Percentiles rank a stretch among this genome's conserved stretches.
These are phyloP conservation scores for Carex littledalei DNA, from an alignment of 176 grass and related monocot genomes.

Conservation along the genomic window DNA sequence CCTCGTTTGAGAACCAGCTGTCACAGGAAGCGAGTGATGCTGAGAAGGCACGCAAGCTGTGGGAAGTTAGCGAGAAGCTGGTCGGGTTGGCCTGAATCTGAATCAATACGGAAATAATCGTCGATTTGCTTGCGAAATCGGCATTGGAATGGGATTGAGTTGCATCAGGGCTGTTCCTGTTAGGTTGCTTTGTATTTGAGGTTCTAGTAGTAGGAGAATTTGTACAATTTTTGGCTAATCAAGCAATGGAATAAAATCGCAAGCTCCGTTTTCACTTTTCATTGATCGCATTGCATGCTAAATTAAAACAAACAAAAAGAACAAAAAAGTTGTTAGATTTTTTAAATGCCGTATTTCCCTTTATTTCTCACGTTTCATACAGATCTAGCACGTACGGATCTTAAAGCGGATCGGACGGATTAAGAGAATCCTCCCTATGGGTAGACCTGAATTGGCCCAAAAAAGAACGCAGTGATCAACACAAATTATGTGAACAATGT, in stretches of 20 bases:
- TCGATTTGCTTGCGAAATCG: neutral
- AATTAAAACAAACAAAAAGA: neutral
- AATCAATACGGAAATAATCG: neutral
- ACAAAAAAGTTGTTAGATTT: neutral
- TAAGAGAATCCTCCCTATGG: too few relatives aligned
- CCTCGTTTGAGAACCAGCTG: conserved; percentile 82
- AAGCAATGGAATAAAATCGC: conserved; percentile 40
- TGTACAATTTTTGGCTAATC: conserved; percentile 26
- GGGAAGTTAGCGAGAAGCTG: conserved; percentile 88
- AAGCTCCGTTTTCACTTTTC: conserved; percentile 1
- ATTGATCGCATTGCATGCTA: neutral
- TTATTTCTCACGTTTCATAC: too few relatives aligned
- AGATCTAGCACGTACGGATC: too few relatives aligned
- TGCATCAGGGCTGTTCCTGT: neutral
- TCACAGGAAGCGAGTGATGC: conserved; percentile 80
- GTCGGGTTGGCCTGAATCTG: conserved; percentile 65
- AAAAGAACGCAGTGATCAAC: too few relatives aligned
- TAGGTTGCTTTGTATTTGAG: conserved; percentile 3
- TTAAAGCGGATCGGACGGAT: too few relatives aligned
- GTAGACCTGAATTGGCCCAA: too few relatives aligned
- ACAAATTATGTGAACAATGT: too few relatives aligned
- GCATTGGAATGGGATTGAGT: neutral
- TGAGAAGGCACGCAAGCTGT: conserved; percentile 63
- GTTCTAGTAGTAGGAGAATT: neutral
- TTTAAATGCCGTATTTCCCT: neutral